Percentiles rank a stretch among this genome's conserved stretches.
Evolutionary conservation across 2,329 filamentous ascomycete genomes (phyloP).

Genomic region (Zasmidium citrigriseum): DNA sequence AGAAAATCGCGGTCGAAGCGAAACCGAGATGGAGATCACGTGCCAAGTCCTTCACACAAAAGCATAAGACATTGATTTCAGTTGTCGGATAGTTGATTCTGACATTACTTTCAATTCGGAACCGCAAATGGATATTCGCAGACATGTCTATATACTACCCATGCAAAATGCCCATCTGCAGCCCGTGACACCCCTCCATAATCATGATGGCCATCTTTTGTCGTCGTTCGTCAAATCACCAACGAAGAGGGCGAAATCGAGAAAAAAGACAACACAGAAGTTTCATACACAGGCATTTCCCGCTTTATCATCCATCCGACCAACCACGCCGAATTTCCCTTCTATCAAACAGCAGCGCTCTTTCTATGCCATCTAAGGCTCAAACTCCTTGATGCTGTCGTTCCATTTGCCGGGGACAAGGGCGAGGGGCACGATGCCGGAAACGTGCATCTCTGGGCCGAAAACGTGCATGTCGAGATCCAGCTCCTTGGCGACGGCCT

Average conservation of each 20-base stretch:
- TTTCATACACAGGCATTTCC: slow-evolving; percentile 1
- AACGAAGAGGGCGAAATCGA: background rate
- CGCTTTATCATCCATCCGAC: background rate
- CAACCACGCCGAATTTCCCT: background rate
- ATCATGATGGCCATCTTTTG: background rate
- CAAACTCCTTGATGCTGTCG: slow-evolving; percentile 63
- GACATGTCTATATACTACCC: slow-evolving; percentile 13
- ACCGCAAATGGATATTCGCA: slow-evolving; percentile 10
- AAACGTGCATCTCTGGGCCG: slow-evolving; percentile 82
- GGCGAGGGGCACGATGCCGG: slow-evolving; percentile 91
- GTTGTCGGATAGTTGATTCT: background rate
- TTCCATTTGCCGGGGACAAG: slow-evolving; percentile 63
- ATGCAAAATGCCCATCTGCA: slow-evolving; percentile 8
- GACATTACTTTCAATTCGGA: background rate
- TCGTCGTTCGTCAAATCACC: too few species aligned
- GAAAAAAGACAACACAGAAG: background rate
- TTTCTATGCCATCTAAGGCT: slow-evolving; percentile 39
- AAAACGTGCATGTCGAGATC: slow-evolving; percentile 93
- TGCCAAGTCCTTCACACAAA: too few species aligned
- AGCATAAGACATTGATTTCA: background rate
- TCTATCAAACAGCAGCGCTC: background rate
- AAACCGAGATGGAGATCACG: too few species aligned
- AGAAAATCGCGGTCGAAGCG: too few species aligned
- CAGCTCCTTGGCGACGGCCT: slow-evolving; percentile 90
- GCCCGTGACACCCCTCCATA: background rate